Evolutionary conservation across 1,284 basidiomycete species (phyloP).

Genomic region (Cryptococcus wingfieldii): DNA sequence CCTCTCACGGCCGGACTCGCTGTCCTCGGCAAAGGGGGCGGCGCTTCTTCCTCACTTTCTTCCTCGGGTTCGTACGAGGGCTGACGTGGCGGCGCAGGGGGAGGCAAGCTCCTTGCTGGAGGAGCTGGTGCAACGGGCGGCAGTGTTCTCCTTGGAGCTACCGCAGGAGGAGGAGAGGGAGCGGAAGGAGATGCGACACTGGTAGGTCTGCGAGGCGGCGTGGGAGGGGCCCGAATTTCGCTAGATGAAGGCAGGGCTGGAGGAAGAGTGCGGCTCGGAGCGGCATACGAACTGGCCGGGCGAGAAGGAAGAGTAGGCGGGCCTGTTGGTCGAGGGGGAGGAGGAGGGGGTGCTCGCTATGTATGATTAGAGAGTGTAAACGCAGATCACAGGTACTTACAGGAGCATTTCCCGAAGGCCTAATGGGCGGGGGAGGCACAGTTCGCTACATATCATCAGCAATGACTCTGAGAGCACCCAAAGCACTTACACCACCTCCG

Average conservation of each 20-base stretch:
- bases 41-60: conserved; percentile 23
- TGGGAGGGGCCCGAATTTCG: background rate
- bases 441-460: conserved; percentile 8
- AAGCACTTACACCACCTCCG: conserved; percentile 22
- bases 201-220: too few relatives aligned
- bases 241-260: conserved; percentile 15
- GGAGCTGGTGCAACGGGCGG: background rate
- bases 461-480: conserved; percentile 15
- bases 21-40: conserved; percentile 31
- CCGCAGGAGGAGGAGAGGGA: too few relatives aligned
- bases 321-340: conserved; percentile 42
- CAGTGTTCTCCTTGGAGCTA: too few relatives aligned
- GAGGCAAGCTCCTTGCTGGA: conserved; percentile 10
- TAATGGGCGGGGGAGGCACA: background rate
- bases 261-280: conserved; percentile 27
- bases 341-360: conserved; percentile 46
- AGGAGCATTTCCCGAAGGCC: too few relatives aligned
- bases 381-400: too few relatives aligned
- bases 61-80: conserved; percentile 49
- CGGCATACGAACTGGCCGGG: conserved; percentile 16
- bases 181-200: too few relatives aligned
- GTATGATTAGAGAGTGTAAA: too few relatives aligned
- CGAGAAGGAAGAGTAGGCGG: conserved; percentile 38
- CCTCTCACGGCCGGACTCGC: conserved; percentile 33
- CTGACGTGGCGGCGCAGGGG: conserved; percentile 26